A percentile compares a stretch with the other conserved stretches of the same genome.
Evolutionary conservation across 306 rosid species (phyloP).

Genomic region (Vigna nakashimae): DNA sequence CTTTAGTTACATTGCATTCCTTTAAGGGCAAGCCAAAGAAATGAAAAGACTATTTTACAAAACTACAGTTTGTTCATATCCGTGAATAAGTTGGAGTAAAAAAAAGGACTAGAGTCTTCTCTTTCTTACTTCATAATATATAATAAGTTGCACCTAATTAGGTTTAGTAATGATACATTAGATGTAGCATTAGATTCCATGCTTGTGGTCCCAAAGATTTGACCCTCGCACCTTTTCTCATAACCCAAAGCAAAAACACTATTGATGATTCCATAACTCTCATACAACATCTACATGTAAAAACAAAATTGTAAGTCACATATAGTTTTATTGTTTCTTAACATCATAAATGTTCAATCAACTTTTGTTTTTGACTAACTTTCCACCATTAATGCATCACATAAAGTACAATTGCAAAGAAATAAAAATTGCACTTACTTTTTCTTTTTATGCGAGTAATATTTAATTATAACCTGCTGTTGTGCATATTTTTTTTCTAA

Average conservation of each 20-base stretch:
- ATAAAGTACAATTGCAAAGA: conserved; percentile 12
- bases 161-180: conserved; percentile 16
- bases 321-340: conserved; percentile 14
- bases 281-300: conserved; percentile 34
- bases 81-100: not conserved
- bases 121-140: conserved; percentile 31
- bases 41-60: conserved; percentile 18
- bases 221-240: conserved; percentile 23
- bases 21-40: conserved; percentile 42
- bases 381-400: conserved; percentile 35
- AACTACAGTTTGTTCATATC: no score
- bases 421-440: conserved; percentile 14
- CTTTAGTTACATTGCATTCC: conserved; percentile 39
- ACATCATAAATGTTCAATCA: not conserved
- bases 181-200: conserved; percentile 42
- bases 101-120: conserved; percentile 32
- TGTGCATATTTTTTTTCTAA: no score
- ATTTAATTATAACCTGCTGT: no score
- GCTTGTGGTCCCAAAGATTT: conserved; percentile 38
- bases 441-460: no score
- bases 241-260: conserved; percentile 45
- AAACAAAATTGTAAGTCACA: conserved; percentile 40
- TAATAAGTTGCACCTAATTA: conserved; percentile 28
- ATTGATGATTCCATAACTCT: conserved; percentile 39
- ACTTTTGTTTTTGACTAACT: conserved; percentile 24